phyloP scores from a whole-genome alignment of 768 basidiomycete species.

The Rhodotorula diobovata region DNA sequence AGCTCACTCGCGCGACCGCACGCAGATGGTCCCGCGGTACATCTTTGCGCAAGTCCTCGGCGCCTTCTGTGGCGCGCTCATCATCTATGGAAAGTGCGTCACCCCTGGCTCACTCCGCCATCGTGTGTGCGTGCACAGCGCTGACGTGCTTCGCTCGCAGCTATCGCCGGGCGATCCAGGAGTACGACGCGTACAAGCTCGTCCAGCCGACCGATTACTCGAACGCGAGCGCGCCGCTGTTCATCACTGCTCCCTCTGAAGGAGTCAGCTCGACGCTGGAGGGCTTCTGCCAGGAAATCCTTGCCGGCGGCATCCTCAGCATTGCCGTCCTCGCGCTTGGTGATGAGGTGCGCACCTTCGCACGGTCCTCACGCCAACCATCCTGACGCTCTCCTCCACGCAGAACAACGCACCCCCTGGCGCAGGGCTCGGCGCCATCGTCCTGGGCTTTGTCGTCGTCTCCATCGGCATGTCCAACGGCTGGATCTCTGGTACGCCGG shows the following conservation, averaged over 20 bases:
- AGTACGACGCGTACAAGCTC: constrained; percentile 31
- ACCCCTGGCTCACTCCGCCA: too few relatives aligned
- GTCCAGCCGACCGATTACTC: neutral
- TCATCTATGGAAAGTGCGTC: constrained; percentile 32
- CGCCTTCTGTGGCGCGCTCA: constrained; percentile 27
- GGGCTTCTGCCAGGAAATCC: constrained; percentile 32
- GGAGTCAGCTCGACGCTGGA: constrained; percentile 1
- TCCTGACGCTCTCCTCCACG: neutral
- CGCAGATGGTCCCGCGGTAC: constrained; percentile 34
- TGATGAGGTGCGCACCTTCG: constrained; percentile 24
- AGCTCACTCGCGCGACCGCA: neutral
- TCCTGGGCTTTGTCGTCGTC: constrained; percentile 33
- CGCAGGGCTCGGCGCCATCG: constrained; percentile 36
- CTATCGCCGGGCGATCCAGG: constrained; percentile 19
- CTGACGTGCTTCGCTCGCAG: neutral
- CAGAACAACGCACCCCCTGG: constrained; percentile 38
- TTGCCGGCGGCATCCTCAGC: constrained; percentile 22
- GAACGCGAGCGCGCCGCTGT: constrained; percentile 27
- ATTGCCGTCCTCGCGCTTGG: constrained; percentile 33
- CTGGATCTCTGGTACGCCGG: constrained; percentile 7
- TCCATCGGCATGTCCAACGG: constrained; percentile 35
- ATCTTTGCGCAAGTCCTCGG: constrained; percentile 29
- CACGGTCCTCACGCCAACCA: neutral
- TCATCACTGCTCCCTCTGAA: constrained; percentile 16
- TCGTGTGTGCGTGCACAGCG: too few relatives aligned